phyloP scores from a whole-genome alignment of 1,284 basidiomycete species.

The Heterobasidion occidentale region DNA sequence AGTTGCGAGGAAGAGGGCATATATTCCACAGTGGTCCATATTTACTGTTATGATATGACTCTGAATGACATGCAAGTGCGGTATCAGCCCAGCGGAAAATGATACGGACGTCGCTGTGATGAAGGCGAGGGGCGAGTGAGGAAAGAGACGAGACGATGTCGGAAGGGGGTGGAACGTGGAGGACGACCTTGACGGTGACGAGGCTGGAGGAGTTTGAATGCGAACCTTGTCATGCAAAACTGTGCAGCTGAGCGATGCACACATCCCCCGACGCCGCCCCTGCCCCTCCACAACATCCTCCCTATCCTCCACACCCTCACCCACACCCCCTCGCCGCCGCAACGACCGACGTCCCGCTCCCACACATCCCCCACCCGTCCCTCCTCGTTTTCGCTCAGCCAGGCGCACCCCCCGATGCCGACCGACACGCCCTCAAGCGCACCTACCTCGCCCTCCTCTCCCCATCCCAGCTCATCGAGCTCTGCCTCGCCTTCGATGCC shows the following conservation, averaged over 20 bases:
- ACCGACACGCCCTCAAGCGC: slow-evolving; percentile 54
- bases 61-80: no score
- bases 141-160: not conserved
- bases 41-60: no score
- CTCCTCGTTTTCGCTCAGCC: not conserved
- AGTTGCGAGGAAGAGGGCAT: no score
- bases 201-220: slow-evolving; percentile 20
- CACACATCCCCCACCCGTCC: not conserved
- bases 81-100: no score
- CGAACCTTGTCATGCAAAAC: slow-evolving; percentile 49
- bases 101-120: no score
- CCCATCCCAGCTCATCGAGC: slow-evolving; percentile 62
- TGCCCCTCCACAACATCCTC: slow-evolving; percentile 4
- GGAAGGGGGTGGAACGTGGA: not conserved
- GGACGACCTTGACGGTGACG: not conserved
- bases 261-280: slow-evolving; percentile 13
- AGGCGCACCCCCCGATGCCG: slow-evolving; percentile 14
- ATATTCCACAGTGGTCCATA: no score
- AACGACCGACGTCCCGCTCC: no score
- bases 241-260: slow-evolving; percentile 48
- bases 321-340: not conserved
- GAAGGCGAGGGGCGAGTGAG: no score
- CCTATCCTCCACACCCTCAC: not conserved
- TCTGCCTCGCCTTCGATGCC: slow-evolving; percentile 63
- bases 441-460: slow-evolving; percentile 60